These are phyloP conservation scores for Telopea speciosissima DNA, from an alignment of 177 flowering plant genomes.

Conservation along the genomic window DNA sequence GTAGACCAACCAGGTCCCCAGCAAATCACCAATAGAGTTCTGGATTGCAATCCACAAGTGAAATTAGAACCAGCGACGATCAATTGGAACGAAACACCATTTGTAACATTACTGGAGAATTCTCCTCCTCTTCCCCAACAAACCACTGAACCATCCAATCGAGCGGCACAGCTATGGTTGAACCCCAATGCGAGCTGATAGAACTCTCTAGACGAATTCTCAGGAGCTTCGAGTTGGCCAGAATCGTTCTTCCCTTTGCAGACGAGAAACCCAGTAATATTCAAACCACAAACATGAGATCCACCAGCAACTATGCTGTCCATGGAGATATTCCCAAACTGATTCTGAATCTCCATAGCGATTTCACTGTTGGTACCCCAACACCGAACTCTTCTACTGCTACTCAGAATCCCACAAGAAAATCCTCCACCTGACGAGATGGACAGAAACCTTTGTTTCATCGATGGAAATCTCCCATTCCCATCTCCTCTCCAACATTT, in stretches of 20 bases:
- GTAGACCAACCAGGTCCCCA: constrained; percentile 64
- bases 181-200: constrained; percentile 45
- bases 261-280: constrained; percentile 26
- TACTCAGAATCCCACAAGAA: constrained; percentile 44
- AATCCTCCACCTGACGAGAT: constrained; percentile 50
- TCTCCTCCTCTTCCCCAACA: constrained; percentile 77
- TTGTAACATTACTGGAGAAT: constrained; percentile 20
- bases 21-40: constrained; percentile 45
- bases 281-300: constrained; percentile 54
- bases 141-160: constrained; percentile 47
- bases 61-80: constrained; percentile 57
- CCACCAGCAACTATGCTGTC: constrained; percentile 44
- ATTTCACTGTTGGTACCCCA: constrained; percentile 31
- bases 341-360: constrained; percentile 19
- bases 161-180: constrained; percentile 55
- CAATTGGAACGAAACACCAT: constrained; percentile 36
- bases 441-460: constrained; percentile 15
- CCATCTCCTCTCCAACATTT: constrained; percentile 57
- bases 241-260: constrained; percentile 42
- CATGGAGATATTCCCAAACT: constrained; percentile 32
- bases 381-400: constrained; percentile 30
- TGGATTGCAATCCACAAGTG: constrained; percentile 54
- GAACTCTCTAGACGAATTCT: constrained; percentile 20
- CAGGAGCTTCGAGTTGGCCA: constrained; percentile 43
- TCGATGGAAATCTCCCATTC: neutral